Conservation (phyloP, 495 filamentous ascomycete species). For the Xylaria curta region DNA sequence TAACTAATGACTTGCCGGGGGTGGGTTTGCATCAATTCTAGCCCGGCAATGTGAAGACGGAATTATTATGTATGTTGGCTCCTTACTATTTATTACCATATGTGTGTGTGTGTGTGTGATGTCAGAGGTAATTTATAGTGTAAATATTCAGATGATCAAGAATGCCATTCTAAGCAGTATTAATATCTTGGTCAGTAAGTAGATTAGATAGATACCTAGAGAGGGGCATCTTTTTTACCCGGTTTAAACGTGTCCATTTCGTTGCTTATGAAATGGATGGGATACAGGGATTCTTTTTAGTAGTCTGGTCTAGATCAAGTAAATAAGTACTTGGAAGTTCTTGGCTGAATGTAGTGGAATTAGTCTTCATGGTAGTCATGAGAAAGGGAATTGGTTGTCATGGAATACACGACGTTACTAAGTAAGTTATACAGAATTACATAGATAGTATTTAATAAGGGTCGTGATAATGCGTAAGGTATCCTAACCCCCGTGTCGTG, state of each 20-base stretch:
- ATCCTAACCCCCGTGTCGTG: conserved; percentile 14
- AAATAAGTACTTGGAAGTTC: neutral
- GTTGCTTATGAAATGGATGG: neutral
- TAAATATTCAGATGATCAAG: neutral
- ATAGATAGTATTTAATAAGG: neutral
- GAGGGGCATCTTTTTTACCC: conserved; percentile 12
- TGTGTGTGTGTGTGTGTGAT: too few species aligned
- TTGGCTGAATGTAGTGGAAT: neutral
- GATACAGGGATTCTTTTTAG: neutral
- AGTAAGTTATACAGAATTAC: conserved; percentile 19
- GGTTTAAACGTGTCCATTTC: neutral
- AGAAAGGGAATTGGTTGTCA: neutral
- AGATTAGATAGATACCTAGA: neutral
- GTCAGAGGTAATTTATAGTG: too few species aligned
- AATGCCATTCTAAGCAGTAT: neutral
- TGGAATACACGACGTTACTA: neutral
- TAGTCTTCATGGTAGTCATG: neutral
- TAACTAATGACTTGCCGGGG: conserved; percentile 4
- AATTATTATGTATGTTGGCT: neutral
- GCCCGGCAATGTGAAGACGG: neutral
- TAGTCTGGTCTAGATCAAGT: neutral
- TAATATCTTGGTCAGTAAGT: neutral
- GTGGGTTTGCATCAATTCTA: neutral
- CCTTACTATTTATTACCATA: neutral
- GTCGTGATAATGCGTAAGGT: conserved; percentile 33